Evolutionary conservation across 805 yeast species (phyloP).

Genomic region (Candida berthetii): DNA sequence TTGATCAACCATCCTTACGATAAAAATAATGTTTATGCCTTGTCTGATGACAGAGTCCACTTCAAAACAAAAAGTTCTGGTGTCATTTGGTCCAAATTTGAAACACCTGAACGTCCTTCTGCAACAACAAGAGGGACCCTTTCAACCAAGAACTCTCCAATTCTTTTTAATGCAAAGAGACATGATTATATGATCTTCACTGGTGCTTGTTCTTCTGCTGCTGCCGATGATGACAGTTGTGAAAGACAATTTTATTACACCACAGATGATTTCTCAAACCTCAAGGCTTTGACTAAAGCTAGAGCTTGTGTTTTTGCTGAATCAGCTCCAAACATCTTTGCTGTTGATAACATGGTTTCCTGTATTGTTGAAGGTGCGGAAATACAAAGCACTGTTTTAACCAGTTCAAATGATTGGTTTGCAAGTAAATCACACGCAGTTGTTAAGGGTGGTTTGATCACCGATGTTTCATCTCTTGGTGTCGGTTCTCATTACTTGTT

Average conservation of each 20-base stretch:
- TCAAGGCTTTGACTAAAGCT: constrained; percentile 20
- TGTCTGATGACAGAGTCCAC: constrained; percentile 26
- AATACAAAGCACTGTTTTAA: constrained; percentile 24
- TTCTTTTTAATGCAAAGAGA: constrained; percentile 33
- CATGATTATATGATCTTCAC: constrained; percentile 30
- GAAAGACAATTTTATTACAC: constrained; percentile 34
- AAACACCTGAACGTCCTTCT: constrained; percentile 22
- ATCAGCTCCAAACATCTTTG: constrained; percentile 16
- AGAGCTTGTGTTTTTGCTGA: constrained; percentile 26
- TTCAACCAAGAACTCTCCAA: constrained; percentile 15
- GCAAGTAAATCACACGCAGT: constrained; percentile 23
- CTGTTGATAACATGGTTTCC: constrained; percentile 27
- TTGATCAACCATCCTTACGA: constrained; percentile 33
- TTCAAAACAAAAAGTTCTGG: constrained; percentile 37
- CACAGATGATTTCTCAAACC: constrained; percentile 34
- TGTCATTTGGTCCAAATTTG: constrained; percentile 31
- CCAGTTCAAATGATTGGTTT: constrained; percentile 40
- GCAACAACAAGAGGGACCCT: constrained; percentile 16
- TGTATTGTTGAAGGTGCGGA: constrained; percentile 39
- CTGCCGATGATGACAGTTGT: constrained; percentile 23
- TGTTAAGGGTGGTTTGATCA: constrained; percentile 24
- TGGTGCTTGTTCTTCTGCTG: constrained; percentile 26
- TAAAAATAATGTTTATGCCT: constrained; percentile 30
- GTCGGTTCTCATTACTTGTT: constrained; percentile 26
- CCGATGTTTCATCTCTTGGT: constrained; percentile 27